Conservation (phyloP, 371 early-diverging fungal species). For the Mortierella sp. region DNA sequence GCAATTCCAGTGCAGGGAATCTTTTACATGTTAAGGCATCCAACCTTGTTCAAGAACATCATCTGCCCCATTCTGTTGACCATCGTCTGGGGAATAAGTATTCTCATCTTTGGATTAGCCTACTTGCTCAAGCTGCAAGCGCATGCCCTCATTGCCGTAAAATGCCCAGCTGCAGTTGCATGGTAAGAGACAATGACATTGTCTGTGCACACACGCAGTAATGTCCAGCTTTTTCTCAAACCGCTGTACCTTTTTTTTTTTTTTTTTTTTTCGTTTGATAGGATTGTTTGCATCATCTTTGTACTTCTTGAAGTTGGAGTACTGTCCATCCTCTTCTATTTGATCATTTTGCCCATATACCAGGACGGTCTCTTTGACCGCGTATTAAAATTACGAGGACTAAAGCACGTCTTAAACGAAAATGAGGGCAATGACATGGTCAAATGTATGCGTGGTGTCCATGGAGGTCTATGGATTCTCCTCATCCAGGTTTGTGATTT, state of each 20-base stretch:
- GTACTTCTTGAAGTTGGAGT: conserved; percentile 68
- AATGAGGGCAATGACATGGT: conserved; percentile 44
- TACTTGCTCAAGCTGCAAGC: conserved; percentile 62
- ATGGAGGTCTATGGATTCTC: conserved; percentile 41
- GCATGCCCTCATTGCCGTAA: conserved; percentile 64
- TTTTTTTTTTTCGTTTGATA: conserved; percentile 5
- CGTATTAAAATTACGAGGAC: conserved; percentile 62
- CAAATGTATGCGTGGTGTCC: conserved; percentile 52
- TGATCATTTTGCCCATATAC: conserved; percentile 67
- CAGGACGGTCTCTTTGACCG: conserved; percentile 72
- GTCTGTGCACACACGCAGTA: background rate
- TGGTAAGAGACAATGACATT: conserved; percentile 47
- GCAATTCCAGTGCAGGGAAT: conserved; percentile 56
- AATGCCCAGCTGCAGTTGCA: conserved; percentile 69
- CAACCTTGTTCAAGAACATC: conserved; percentile 52
- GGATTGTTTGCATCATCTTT: conserved; percentile 65
- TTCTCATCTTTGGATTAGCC: conserved; percentile 43
- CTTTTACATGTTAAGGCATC: conserved; percentile 63
- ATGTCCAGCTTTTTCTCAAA: background rate
- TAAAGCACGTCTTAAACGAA: conserved; percentile 62
- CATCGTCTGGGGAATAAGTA: conserved; percentile 39
- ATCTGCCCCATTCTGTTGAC: conserved; percentile 49
- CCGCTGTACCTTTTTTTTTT: background rate
- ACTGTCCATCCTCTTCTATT: conserved; percentile 64
- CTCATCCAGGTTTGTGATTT: conserved; percentile 31